Base-by-base conservation (phyloP, 2,329 filamentous ascomycete genomes). In the Sporothrix euskadiensis region DNA sequence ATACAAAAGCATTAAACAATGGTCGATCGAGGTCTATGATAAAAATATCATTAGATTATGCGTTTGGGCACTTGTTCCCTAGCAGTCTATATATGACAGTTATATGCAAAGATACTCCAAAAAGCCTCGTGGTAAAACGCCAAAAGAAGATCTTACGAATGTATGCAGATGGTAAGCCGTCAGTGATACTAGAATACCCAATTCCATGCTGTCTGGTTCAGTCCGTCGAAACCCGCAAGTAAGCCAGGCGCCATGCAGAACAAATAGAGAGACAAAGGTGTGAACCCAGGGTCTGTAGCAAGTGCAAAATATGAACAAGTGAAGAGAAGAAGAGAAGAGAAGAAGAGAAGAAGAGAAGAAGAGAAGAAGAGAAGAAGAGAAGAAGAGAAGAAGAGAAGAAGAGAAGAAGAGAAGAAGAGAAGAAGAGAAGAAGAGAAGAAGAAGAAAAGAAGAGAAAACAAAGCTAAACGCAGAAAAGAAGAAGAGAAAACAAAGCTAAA, bases 241-340 rank as follows among this genome's bases (percentile, higher is more conserved):
- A 57, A 56, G 47, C 49, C 30, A 41, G 69, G 69, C 72, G 54
- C 54, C 54, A 61, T 71, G 54, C 69, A 59, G 16, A 30, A 61
- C n/a, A 39, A n/a, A 56, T 68, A 7, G 22, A 14, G 26, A 35
- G 26, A 35, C 35, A 35, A 69, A 41, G 19, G 66, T 35, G 26
- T 39, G 30, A 32, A 39, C 66, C 19, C 32, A 14, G 9, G 7
- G 49, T 69, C 16, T 54, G 19, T 69, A 49, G 8, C 9, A 52
- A 69, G n/a, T 44, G 52, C 41, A 69, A 52, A 16, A 39, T 9
- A 30, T 12, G 47, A 54, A 16, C 47, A 39, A 30, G 47, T 30
- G 32, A 41, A 72, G 44, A 12, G 26, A 8, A 44, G 41, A 35
- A 9, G 56, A 47, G 49, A 12, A 35, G 59, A 16, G 5, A 10